Evolutionary conservation across 176 grass and related monocot genomes (phyloP).

Genomic region (Musa schizocarpa): DNA sequence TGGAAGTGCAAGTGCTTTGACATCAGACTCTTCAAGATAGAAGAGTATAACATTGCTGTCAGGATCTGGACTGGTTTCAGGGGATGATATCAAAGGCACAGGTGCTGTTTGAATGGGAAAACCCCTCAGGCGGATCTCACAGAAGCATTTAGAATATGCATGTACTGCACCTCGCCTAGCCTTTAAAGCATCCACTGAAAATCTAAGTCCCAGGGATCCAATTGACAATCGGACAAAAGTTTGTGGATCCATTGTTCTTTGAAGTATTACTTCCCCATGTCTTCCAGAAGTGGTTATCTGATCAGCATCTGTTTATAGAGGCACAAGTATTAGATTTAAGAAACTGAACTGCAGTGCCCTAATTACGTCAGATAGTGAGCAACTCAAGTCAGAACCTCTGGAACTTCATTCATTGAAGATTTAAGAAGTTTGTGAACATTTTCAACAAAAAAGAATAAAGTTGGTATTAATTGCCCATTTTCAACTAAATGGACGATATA

Average conservation of each 20-base stretch:
- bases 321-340: neutral
- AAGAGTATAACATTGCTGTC: conserved; percentile 53
- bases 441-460: neutral
- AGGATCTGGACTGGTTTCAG: conserved; percentile 36
- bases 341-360: neutral
- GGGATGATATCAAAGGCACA: conserved; percentile 38
- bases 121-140: conserved; percentile 59
- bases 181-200: conserved; percentile 28
- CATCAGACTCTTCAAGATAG: conserved; percentile 64
- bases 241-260: conserved; percentile 57
- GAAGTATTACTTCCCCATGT: conserved; percentile 1
- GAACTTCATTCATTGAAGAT: neutral
- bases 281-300: neutral
- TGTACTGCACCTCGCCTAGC: neutral
- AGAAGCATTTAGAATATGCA: conserved; percentile 28
- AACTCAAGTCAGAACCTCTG: neutral
- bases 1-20: conserved; percentile 28
- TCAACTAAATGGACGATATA: neutral
- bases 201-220: conserved; percentile 57
- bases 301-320: neutral
- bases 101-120: conserved; percentile 39
- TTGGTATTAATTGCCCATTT: neutral
- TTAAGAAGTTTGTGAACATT: neutral
- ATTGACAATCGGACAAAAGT: conserved; percentile 46
- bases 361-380: neutral